A percentile compares a stretch with the other conserved stretches of the same genome.
Evolutionary conservation across 257 asterid genomes (phyloP).

Genomic region (Handroanthus guayacan): DNA sequence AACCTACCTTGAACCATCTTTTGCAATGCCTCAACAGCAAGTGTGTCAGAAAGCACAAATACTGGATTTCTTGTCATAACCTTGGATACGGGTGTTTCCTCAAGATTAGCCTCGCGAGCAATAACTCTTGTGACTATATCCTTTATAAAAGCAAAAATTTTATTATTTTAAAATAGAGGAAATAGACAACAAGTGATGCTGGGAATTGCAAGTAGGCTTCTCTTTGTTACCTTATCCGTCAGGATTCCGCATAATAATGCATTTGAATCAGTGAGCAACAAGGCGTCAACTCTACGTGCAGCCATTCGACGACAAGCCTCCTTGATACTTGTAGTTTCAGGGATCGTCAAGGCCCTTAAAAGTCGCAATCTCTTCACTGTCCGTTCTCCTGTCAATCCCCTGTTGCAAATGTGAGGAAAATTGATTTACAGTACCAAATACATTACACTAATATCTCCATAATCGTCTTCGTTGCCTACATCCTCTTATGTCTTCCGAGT

Average conservation of each 20-base stretch:
- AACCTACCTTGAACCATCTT: constrained; percentile 95
- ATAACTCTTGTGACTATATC: constrained; percentile 89
- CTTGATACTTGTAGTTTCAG: constrained; percentile 76
- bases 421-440: neutral
- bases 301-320: constrained; percentile 96
- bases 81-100: constrained; percentile 88
- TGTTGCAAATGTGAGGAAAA: constrained; percentile 44
- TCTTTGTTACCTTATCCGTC: constrained; percentile 78
- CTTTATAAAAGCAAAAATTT: constrained; percentile 43
- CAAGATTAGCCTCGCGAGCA: constrained; percentile 78
- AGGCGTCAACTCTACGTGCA: constrained; percentile 89
- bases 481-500: neutral
- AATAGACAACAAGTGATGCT: neutral
- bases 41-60: constrained; percentile 96
- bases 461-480: neutral
- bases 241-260: constrained; percentile 93
- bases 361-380: constrained; percentile 93
- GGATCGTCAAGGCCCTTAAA: constrained; percentile 88
- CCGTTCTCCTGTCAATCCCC: constrained; percentile 90
- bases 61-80: constrained; percentile 98
- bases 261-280: constrained; percentile 93
- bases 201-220: neutral
- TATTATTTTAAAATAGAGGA: constrained; percentile 3
- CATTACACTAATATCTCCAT: neutral
- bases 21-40: constrained; percentile 98